Conservation (phyloP, 345 rosid genomes). For the Sisymbrium altissimum region DNA sequence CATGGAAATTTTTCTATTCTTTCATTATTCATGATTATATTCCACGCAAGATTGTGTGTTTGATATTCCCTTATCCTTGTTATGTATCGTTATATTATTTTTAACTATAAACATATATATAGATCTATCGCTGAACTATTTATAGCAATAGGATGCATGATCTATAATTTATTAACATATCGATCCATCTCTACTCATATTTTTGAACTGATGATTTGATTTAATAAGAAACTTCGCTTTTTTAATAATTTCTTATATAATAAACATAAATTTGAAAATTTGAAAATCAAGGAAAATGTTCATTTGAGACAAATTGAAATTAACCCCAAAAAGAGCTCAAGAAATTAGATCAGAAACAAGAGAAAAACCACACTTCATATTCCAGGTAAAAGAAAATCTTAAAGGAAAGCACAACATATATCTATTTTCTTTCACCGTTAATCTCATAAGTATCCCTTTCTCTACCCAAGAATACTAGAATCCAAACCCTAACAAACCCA, state of each 20-base stretch:
- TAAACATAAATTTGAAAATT: background rate
- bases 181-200: no score
- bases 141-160: background rate
- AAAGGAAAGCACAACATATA: background rate
- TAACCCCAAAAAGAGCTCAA: background rate
- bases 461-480: constrained; percentile 6
- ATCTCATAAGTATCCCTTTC: background rate
- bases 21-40: no score
- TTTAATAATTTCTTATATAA: background rate
- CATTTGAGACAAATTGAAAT: background rate
- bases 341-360: background rate
- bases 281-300: background rate
- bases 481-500: constrained; percentile 15
- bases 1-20: no score
- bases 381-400: background rate
- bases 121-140: background rate
- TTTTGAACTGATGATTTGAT: no score
- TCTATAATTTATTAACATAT: no score
- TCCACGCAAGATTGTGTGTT: no score
- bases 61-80: no score
- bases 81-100: no score
- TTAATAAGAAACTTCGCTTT: background rate
- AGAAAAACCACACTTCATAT: background rate
- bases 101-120: background rate
- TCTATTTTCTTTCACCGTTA: background rate